Base-by-base conservation (phyloP, 2,329 filamentous ascomycete species). In the Lasiodiplodia gonubiensis region DNA sequence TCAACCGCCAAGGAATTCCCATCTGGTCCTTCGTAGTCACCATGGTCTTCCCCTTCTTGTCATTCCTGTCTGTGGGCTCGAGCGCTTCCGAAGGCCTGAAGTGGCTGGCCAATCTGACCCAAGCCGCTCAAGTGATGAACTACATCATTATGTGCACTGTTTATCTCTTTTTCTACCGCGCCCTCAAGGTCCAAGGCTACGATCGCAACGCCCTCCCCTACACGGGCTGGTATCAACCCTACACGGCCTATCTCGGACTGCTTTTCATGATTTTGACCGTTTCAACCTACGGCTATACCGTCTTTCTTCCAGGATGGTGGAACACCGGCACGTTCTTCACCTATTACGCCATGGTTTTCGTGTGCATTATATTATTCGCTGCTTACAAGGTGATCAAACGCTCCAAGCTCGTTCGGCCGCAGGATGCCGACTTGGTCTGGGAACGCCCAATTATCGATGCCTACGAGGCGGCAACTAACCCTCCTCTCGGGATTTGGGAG, bases 321-420 rank as follows among this genome's bases (percentile, higher is more conserved):
- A 80, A 80, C 37, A 78, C 81, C 0, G 81, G 81, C 1, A 79
- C 78, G 10, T 87, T 87, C 70, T 83, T 88, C 35, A 81, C 85
- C 61, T 85, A 84, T 68, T 88, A 87, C 70, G 84, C 86, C 39
- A 78, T 87, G 70, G 80, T 68, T 37, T 68, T 52, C 46, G 55
- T 60, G 53, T 69, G 57, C 23, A 77, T 77, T 21, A 73, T 86
- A 42, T 77, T 88, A 33, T 90, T 85, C 74, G 64, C 84, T 23
- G 81, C 81, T 71, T 92, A 88, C 87, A 92, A 92, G 78, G 8
- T 91, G 1, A 23, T 88, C 74, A 87, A 88, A 79, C 81, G 80
- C 67, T 91, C 89, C 1, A 83, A 82, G 68, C 79, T 86, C 63
- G 80, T 88, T 21, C 78, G 78, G 2, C 80, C 88, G 0, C 74